Base-by-base conservation (phyloP, 2,329 filamentous ascomycete species). In the Aspergillus floridensis region DNA sequence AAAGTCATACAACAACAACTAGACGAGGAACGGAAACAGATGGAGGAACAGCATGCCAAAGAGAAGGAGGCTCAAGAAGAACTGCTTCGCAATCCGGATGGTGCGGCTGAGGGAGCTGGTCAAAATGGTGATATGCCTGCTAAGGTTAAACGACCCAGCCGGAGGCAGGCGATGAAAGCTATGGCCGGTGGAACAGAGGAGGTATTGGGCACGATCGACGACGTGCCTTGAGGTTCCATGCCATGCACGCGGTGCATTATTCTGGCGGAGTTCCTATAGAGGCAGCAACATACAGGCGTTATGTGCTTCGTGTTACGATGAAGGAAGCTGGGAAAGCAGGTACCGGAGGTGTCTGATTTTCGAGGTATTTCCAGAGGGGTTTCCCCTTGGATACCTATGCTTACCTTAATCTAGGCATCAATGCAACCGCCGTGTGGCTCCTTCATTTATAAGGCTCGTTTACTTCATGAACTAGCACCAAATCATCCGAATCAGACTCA, bases 11-110 rank as follows among this genome's bases (percentile, higher is more conserved):
- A 79, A 56, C 65, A 74, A 56, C 75, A 77, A 62, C 65, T 80
- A 21, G 74, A 80, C 50, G 77, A 78, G 29, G 77, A 79, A 59
- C 79, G 77, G 63, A 76, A 74, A 58, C 72, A 72, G 53, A 79
- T 81, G 22, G 78, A 80, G 57, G 75, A 77, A n/a, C 72, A 81
- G 56, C 75, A 80, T 58, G 76, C 74, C 4, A 77, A 76, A 54
- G 76, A 81, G 62, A 77, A 77, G 60, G 69, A 75, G 54, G 72
- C 77, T 7, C 75, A 80, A 59, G 76, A 80, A 53, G 73, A 79
- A 44, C 64, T 76, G 49, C 62, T 80, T 54, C 74, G 72, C 50
- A 79, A 79, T 54, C 77, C 77, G 4, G 71, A 74, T 49, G 75
- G 74, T 16, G 65, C 66, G 2, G 66, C 62, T 19, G 70, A 70